Evolutionary conservation across 345 rosid genomes (phyloP).

Genomic region (Carallia pectinifolia): DNA sequence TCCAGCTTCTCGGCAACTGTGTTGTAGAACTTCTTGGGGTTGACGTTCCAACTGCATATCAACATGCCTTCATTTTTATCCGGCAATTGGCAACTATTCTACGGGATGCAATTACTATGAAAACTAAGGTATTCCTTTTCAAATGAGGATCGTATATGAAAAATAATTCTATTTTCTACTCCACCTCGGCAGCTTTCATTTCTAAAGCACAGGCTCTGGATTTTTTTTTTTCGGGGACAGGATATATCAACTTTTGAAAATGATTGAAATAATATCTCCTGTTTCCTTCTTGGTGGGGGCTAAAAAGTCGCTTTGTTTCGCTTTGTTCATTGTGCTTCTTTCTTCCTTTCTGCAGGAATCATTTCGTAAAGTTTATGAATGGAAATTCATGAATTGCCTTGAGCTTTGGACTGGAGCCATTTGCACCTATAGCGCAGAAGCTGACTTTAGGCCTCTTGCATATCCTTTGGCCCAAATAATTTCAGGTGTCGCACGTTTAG

Average conservation of each 20-base stretch:
- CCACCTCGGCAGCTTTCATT: no score
- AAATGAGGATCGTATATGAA: neutral
- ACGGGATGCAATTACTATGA: conserved; percentile 76
- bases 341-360: conserved; percentile 54
- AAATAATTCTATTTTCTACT: neutral
- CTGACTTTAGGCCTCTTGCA: conserved; percentile 80
- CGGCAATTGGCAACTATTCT: conserved; percentile 82
- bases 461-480: conserved; percentile 89
- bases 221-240: no score
- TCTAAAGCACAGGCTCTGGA: no score
- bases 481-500: conserved; percentile 84
- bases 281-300: no score
- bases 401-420: conserved; percentile 98
- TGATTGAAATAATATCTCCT: no score
- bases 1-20: conserved; percentile 83
- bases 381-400: conserved; percentile 94
- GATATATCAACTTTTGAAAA: no score
- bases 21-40: conserved; percentile 81
- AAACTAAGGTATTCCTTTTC: conserved; percentile 67
- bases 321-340: neutral
- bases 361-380: conserved; percentile 87
- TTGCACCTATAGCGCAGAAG: conserved; percentile 63
- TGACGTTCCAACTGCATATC: conserved; percentile 83
- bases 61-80: conserved; percentile 89
- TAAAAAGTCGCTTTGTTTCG: neutral